phyloP scores from a whole-genome alignment of 2,329 filamentous ascomycete genomes.

The Microcyclospora pomicola region DNA sequence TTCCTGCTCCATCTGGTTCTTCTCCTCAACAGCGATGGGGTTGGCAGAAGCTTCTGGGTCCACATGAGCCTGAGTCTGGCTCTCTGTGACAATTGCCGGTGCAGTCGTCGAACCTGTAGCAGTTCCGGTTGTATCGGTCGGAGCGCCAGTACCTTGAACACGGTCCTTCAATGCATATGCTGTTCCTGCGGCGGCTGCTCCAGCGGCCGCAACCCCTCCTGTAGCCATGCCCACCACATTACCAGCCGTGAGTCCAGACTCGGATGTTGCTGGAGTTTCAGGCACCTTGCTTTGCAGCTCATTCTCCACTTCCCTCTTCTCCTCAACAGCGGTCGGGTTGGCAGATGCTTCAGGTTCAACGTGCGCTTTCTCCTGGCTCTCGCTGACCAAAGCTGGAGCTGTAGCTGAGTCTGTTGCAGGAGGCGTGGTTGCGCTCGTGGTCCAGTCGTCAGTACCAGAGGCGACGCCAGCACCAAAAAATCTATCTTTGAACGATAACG shows the following conservation, averaged over 20 bases:
- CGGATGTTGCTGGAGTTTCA: conserved; percentile 12
- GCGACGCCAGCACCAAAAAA: too few relatives aligned
- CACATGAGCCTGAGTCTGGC: conserved; percentile 49
- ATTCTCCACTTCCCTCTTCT: conserved; percentile 57
- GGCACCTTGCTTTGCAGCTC: conserved; percentile 57
- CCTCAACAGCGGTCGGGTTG: conserved; percentile 49
- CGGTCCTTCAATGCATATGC: not conserved
- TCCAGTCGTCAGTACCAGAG: not conserved
- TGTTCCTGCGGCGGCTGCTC: not conserved
- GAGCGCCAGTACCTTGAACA: too few relatives aligned
- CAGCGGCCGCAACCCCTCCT: not conserved
- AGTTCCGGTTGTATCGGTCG: not conserved
- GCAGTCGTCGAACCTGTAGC: conserved; percentile 18
- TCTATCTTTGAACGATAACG: not conserved
- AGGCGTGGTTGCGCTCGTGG: not conserved
- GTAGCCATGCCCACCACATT: not conserved
- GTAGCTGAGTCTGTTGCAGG: not conserved
- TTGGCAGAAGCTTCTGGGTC: conserved; percentile 50
- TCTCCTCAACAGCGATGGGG: conserved; percentile 51
- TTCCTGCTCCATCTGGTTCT: conserved; percentile 56
- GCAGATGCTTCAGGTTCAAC: conserved; percentile 51
- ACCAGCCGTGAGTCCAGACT: not conserved
- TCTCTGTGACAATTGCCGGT: conserved; percentile 53
- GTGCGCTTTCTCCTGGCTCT: conserved; percentile 56
- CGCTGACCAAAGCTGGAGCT: conserved; percentile 51